Evolutionary conservation across 768 basidiomycete species (phyloP), one percentile per base, ranked within the genome.

Genomic region (Krasilnikovozyma curviuscula): DNA sequence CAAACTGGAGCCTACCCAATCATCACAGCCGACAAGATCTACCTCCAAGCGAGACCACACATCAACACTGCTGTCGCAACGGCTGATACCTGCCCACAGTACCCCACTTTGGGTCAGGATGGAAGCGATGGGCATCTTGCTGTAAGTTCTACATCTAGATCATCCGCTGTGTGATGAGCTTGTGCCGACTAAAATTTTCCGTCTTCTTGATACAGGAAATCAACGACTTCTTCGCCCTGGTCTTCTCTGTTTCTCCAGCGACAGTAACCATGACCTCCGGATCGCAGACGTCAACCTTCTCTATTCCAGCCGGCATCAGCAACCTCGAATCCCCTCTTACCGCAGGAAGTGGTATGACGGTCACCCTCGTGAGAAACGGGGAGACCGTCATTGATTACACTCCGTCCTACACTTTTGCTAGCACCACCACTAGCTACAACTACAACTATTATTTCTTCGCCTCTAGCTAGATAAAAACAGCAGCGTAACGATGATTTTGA

Each of bases 71-170:
- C 78, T 1, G 60, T 61, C n/a, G 68, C 76, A 16, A 65, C 67
- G 6, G 60, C 69, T 3, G 77, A 81, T 57, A 61, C 69, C 1
- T 67, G 78, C 28, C 70, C 70, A 7, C 69, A 59, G 27, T 80
- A 79, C 2, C 63, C 43, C 7, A 39, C 51, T 18, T 41, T 43
- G 35, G 53, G 58, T 13, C 39, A 55, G 44, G 37, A 21, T 38
- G 50, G 50, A n/a, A 40, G 50, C 33, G 24, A 29, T 50, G 5
- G 18, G 41, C 44, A 33, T 9, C n/a, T 18, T 31, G 19, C 29
- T 31, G n/a, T 37, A 18, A 34, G 23, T 25, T 40, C 9, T 12
- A 34, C 7, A 27, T 41, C 8, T 24, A 25, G 19, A 8, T 9
- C 16, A 16, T 35, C 24, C 13, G 14, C 25, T 18, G 9, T 13